Evolutionary conservation across 768 basidiomycete species (phyloP).

Genomic region (Tulasnella sp.): DNA sequence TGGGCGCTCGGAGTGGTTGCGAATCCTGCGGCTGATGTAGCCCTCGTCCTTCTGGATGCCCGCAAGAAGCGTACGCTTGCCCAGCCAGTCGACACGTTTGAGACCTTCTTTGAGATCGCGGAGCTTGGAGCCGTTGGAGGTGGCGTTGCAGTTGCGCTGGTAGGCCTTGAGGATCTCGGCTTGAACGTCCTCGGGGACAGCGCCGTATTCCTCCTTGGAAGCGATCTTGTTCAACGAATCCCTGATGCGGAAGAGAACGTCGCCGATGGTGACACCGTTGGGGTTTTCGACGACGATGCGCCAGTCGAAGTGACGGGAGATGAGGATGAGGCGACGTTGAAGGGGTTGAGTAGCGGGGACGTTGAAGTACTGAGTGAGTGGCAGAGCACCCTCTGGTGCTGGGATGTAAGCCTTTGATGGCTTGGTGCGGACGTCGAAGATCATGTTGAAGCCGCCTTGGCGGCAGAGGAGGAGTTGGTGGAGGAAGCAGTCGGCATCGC

Average conservation of each 20-base stretch:
- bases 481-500: neutral
- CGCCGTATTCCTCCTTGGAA: slow-evolving; percentile 1
- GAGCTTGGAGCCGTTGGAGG: neutral
- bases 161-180: neutral
- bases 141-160: slow-evolving; percentile 7
- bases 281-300: slow-evolving; percentile 11
- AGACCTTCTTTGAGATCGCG: slow-evolving; percentile 1
- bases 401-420: slow-evolving; percentile 8
- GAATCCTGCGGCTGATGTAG: neutral
- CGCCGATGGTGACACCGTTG: slow-evolving; percentile 1
- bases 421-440: slow-evolving; percentile 2
- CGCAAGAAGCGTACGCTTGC: slow-evolving; percentile 7
- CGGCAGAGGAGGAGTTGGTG: slow-evolving; percentile 3
- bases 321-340: neutral
- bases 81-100: slow-evolving; percentile 10
- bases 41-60: slow-evolving; percentile 9
- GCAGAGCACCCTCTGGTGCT: neutral
- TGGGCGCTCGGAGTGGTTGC: neutral
- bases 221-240: slow-evolving; percentile 7
- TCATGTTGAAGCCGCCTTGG: neutral
- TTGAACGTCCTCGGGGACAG: neutral
- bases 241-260: slow-evolving; percentile 7
- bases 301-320: neutral
- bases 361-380: neutral
- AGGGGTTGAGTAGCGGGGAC: slow-evolving; percentile 2